A percentile compares a stretch with the other conserved stretches of the same genome.
These are phyloP conservation scores for Penicillium alfredii DNA, from an alignment of 495 filamentous ascomycete genomes.

Conservation along the genomic window DNA sequence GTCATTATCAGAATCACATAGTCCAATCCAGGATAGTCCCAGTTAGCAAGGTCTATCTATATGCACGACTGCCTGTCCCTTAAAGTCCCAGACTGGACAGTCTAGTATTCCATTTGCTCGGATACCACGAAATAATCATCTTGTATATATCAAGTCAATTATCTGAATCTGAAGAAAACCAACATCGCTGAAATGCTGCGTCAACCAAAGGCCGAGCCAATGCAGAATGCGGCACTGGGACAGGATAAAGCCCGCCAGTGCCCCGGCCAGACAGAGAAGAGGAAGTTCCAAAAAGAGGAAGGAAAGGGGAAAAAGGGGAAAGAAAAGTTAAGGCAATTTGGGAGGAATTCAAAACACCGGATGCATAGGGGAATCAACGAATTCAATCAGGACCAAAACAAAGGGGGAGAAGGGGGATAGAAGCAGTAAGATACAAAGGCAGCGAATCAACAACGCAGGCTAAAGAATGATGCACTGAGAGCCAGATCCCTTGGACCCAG, in stretches of 20 bases:
- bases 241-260: too few relatives aligned
- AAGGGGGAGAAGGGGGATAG: not conserved
- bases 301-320: constrained; percentile 6
- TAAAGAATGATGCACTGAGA: constrained; percentile 33
- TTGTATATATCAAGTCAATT: too few relatives aligned
- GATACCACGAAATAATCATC: too few relatives aligned
- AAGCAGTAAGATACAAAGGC: not conserved
- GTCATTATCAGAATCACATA: too few relatives aligned
- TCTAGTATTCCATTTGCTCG: too few relatives aligned
- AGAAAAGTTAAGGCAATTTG: too few relatives aligned
- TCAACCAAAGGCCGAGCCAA: constrained; percentile 14
- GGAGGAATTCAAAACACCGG: constrained; percentile 8
- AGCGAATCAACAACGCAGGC: constrained; percentile 1
- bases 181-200: constrained; percentile 27
- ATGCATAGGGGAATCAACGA: constrained; percentile 29
- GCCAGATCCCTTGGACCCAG: constrained; percentile 30
- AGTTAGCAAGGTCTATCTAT: too few relatives aligned
- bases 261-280: too few relatives aligned
- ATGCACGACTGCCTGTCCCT: too few relatives aligned
- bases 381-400: not conserved
- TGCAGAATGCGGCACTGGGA: constrained; percentile 19
- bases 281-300: constrained; percentile 1
- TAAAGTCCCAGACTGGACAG: not conserved
- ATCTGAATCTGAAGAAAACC: too few relatives aligned
- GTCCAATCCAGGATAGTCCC: too few relatives aligned